Evolutionary conservation across 2,329 filamentous ascomycete genomes (phyloP).

Genomic region (Clathrospora elynae): DNA sequence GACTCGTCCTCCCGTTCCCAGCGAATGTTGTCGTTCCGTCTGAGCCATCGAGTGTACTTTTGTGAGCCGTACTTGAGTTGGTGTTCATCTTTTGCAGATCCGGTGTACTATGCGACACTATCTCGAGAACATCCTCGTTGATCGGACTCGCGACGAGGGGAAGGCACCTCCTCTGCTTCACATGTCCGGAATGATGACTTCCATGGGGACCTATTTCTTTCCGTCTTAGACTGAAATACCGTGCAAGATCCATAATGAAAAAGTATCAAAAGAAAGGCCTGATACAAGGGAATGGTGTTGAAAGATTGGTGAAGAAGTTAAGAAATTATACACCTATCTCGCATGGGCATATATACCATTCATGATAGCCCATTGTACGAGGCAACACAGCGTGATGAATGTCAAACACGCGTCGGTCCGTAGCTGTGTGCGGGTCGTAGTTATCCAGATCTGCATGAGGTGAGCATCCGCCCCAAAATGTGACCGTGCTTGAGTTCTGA

Average conservation of each 20-base stretch:
- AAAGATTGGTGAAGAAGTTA: neutral
- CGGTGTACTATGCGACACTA: constrained; percentile 9
- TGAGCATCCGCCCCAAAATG: constrained; percentile 8
- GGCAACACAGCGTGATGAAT: neutral
- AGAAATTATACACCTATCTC: neutral
- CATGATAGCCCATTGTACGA: neutral
- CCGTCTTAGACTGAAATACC: constrained; percentile 24
- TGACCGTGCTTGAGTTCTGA: neutral
- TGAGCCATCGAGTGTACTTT: constrained; percentile 11
- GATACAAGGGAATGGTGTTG: neutral
- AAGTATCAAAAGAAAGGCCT: neutral
- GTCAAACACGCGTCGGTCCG: constrained; percentile 7
- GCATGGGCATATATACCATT: constrained; percentile 5
- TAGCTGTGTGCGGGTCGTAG: neutral
- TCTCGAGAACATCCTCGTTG: constrained; percentile 26
- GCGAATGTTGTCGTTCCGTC: constrained; percentile 18
- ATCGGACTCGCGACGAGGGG: constrained; percentile 26
- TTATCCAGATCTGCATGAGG: neutral
- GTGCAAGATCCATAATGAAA: constrained; percentile 24
- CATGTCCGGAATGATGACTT: constrained; percentile 1
- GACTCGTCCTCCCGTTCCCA: constrained; percentile 24
- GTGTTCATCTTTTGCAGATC: constrained; percentile 23
- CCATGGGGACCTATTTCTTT: constrained; percentile 7
- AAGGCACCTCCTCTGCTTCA: constrained; percentile 14
- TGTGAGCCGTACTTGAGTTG: too few relatives aligned